A percentile compares a stretch with the other conserved stretches of the same genome.
Conservation (phyloP, 2,329 filamentous ascomycete species). For the Thermomyces lanuginosus region DNA sequence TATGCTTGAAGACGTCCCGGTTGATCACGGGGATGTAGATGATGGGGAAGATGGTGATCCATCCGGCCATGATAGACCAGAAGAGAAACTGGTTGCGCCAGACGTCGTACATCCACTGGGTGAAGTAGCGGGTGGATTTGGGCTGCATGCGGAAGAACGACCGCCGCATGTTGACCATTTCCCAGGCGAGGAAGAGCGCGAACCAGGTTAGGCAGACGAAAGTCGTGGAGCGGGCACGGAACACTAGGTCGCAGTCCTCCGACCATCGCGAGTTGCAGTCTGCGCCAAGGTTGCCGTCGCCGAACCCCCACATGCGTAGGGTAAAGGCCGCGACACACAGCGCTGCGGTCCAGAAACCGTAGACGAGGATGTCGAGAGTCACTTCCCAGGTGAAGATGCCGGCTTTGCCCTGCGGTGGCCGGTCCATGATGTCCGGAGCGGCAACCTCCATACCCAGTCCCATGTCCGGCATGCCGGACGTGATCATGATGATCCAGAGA, state of each 20-base stretch:
- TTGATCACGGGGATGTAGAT: conserved; percentile 55
- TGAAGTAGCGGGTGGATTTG: conserved; percentile 40
- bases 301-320: conserved; percentile 21
- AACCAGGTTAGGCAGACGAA: conserved; percentile 64
- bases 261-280: conserved; percentile 38
- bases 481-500: conserved; percentile 84
- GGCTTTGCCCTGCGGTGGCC: conserved; percentile 61
- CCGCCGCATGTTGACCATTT: conserved; percentile 56
- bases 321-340: conserved; percentile 26
- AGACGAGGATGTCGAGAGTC: conserved; percentile 25
- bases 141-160: conserved; percentile 42
- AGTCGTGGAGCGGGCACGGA: conserved; percentile 54
- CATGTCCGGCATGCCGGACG: conserved; percentile 70
- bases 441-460: conserved; percentile 67
- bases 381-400: conserved; percentile 27
- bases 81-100: conserved; percentile 60
- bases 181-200: conserved; percentile 60
- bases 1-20: conserved; percentile 48
- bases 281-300: conserved; percentile 32
- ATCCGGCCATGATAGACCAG: conserved; percentile 44
- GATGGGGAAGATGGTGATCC: conserved; percentile 41
- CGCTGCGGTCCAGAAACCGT: conserved; percentile 31
- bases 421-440: conserved; percentile 58
- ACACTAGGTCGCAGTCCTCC: conserved; percentile 36
- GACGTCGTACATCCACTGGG: conserved; percentile 45